phyloP scores from a whole-genome alignment of 768 basidiomycete genomes.

The Podaxis rugospora region DNA sequence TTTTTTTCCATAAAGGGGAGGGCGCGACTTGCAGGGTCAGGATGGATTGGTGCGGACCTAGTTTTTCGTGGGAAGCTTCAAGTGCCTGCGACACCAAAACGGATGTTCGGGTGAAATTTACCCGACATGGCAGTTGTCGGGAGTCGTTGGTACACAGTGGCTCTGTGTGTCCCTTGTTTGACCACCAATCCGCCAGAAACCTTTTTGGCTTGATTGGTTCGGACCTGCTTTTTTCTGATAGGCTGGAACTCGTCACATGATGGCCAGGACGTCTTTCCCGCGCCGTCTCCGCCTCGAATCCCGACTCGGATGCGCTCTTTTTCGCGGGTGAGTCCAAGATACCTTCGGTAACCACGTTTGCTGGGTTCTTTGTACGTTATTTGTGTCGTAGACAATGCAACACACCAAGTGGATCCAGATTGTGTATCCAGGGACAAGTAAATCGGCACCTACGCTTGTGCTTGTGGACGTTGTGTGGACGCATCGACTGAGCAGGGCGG shows the following conservation, averaged over 20 bases:
- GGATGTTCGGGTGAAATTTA: neutral
- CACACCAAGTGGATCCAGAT: neutral
- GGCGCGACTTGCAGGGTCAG: neutral
- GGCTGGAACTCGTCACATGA: conserved; percentile 1
- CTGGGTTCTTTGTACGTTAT: neutral
- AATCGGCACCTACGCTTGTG: neutral
- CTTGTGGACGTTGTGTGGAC: conserved; percentile 1
- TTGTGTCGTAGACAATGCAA: neutral
- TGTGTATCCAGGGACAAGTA: neutral
- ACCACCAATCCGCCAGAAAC: neutral
- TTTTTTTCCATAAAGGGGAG: conserved; percentile 4
- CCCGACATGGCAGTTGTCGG: conserved; percentile 1
- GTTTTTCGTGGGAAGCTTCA: neutral
- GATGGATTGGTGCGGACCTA: conserved; percentile 15
- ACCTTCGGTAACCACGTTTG: neutral
- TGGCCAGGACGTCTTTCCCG: neutral
- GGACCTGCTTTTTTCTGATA: conserved; percentile 4
- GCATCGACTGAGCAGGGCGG: neutral
- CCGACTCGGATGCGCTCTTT: neutral
- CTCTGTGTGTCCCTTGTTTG: conserved; percentile 4
- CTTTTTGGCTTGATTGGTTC: conserved; percentile 3
- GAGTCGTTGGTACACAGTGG: neutral
- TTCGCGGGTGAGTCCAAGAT: neutral
- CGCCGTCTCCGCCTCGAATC: neutral
- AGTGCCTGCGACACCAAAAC: neutral